Conservation (phyloP, 192 early-diverging fungal genomes). For the Backusella circina region DNA sequence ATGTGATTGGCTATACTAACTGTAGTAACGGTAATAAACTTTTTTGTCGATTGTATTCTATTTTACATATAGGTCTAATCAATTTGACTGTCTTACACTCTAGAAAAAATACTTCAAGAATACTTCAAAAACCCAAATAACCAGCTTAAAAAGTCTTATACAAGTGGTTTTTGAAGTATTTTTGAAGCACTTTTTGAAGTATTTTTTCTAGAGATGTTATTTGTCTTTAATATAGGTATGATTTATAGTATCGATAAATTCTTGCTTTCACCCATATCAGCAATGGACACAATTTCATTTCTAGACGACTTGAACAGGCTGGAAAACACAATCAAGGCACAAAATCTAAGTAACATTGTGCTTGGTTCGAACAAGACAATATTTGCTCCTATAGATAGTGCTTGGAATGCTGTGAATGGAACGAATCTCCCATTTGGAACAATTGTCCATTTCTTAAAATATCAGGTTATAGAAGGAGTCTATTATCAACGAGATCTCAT, state of each 20-base stretch:
- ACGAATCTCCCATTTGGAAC: conserved; percentile 4
- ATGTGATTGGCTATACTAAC: conserved; percentile 4
- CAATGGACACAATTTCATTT: background rate
- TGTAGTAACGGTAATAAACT: background rate
- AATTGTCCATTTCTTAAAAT: conserved; percentile 11
- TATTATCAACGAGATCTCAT: conserved; percentile 4
- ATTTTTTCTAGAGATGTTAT: background rate
- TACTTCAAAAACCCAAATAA: too few relatives aligned
- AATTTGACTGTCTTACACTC: background rate
- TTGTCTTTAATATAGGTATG: background rate
- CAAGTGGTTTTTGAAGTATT: too few relatives aligned
- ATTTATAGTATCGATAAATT: background rate
- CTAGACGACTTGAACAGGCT: background rate
- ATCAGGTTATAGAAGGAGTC: background rate
- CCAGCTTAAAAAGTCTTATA: too few relatives aligned
- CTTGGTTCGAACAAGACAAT: conserved; percentile 1
- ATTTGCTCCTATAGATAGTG: conserved; percentile 8
- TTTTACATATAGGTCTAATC: background rate
- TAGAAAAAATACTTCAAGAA: too few relatives aligned
- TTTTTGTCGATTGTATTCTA: background rate
- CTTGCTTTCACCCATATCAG: background rate
- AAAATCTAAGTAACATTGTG: conserved; percentile 5
- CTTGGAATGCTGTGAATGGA: conserved; percentile 1
- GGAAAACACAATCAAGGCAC: conserved; percentile 1
- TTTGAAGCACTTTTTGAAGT: too few relatives aligned